phyloP scores from a whole-genome alignment of 2,329 filamentous ascomycete genomes.

The Herpotrichia juniperi region DNA sequence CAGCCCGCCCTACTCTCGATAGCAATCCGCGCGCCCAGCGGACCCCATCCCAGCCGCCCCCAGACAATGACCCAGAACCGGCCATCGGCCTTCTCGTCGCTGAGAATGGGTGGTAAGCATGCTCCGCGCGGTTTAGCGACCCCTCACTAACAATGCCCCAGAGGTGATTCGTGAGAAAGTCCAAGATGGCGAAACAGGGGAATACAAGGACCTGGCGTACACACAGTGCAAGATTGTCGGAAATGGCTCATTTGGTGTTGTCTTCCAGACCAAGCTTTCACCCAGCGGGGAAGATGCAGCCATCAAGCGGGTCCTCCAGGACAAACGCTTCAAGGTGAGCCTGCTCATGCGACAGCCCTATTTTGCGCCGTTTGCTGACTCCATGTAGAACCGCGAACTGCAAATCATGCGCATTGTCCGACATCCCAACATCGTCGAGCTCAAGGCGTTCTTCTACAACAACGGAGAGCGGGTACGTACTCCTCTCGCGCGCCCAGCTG shows the following conservation, averaged over 20 bases:
- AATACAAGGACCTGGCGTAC: constrained; percentile 96
- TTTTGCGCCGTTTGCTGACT: constrained; percentile 31
- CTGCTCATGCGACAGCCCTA: constrained; percentile 21
- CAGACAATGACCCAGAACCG: constrained; percentile 84
- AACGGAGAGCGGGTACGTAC: constrained; percentile 90
- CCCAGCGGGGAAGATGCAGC: constrained; percentile 98
- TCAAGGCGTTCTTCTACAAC: constrained; percentile 99
- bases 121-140: constrained; percentile 1
- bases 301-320: constrained; percentile 97
- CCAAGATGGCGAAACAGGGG: constrained; percentile 95
- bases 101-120: constrained; percentile 96
- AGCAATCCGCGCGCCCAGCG: constrained; percentile 44
- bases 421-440: constrained; percentile 97
- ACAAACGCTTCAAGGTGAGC: constrained; percentile 98
- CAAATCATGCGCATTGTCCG: constrained; percentile 99
- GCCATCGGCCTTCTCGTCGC: constrained; percentile 82
- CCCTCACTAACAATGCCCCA: constrained; percentile 53
- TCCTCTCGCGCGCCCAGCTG: constrained; percentile 5
- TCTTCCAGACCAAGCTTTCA: constrained; percentile 98
- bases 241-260: constrained; percentile 97
- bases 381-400: constrained; percentile 86
- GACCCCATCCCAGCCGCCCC: constrained; percentile 29
- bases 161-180: constrained; percentile 99
- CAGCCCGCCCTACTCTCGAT: constrained; percentile 50
- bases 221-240: constrained; percentile 99